Percentiles rank a stretch among this genome's conserved stretches.
phyloP scores from a whole-genome alignment of 345 rosid species.

The Viola odorata region DNA sequence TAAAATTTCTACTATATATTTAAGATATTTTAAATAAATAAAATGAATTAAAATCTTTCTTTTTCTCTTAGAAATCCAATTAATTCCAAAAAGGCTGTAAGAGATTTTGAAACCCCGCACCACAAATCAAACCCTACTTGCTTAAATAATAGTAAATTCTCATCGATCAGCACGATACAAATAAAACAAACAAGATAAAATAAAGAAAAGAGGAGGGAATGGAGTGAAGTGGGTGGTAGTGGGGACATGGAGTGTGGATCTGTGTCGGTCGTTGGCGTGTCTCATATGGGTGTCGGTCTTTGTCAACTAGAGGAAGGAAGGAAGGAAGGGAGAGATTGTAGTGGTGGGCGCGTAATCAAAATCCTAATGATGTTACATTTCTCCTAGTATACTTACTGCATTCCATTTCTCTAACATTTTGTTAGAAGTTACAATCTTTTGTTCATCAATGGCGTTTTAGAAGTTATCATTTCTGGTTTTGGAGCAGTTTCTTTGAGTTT shows the following conservation, averaged over 20 bases:
- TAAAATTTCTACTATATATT: too few relatives aligned
- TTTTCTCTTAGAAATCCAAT: too few relatives aligned
- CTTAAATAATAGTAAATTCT: too few relatives aligned
- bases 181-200: not conserved
- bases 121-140: too few relatives aligned
- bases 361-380: constrained; percentile 8
- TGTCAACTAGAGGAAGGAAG: not conserved
- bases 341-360: not conserved
- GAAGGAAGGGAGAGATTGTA: constrained; percentile 1
- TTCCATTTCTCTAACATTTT: not conserved
- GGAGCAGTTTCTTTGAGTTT: not conserved
- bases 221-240: not conserved
- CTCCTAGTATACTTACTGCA: not conserved
- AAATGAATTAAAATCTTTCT: too few relatives aligned
- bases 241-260: constrained; percentile 13
- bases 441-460: not conserved
- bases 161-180: not conserved
- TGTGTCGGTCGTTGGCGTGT: constrained; percentile 12
- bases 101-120: too few relatives aligned
- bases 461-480: not conserved
- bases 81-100: too few relatives aligned
- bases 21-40: too few relatives aligned
- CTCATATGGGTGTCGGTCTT: not conserved
- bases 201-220: not conserved
- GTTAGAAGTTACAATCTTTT: not conserved